A percentile compares a stretch with the other conserved stretches of the same genome.
phyloP scores from a whole-genome alignment of 2,329 filamentous ascomycete species.

The Ascochyta clinopodiicola region DNA sequence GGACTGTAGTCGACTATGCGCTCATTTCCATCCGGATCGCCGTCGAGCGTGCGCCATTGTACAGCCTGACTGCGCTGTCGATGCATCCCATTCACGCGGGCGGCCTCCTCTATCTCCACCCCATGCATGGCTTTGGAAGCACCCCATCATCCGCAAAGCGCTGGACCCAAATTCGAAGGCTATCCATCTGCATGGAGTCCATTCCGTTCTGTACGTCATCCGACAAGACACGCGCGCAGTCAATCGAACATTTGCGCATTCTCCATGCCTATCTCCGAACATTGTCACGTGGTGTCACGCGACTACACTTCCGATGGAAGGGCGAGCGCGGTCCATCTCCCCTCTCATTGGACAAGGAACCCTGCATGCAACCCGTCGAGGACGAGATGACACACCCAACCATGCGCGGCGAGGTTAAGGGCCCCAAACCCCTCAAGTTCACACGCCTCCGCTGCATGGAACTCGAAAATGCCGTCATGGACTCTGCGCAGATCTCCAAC shows the following conservation, averaged over 20 bases:
- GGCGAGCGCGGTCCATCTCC: constrained; percentile 76
- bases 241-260: constrained; percentile 67
- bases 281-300: constrained; percentile 71
- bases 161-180: constrained; percentile 78
- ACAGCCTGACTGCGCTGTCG: constrained; percentile 71
- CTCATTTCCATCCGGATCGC: constrained; percentile 86
- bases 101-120: constrained; percentile 78
- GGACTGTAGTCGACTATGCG: constrained; percentile 84
- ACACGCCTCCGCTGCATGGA: constrained; percentile 71
- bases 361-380: constrained; percentile 66
- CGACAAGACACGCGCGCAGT: constrained; percentile 66
- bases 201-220: constrained; percentile 66
- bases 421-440: constrained; percentile 63
- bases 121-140: constrained; percentile 75
- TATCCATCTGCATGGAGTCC: constrained; percentile 74
- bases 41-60: constrained; percentile 74
- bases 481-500: constrained; percentile 71
- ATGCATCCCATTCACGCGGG: constrained; percentile 76
- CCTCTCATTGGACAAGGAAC: constrained; percentile 72
- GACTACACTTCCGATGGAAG: constrained; percentile 79
- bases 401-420: constrained; percentile 40
- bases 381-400: constrained; percentile 40
- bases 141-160: constrained; percentile 73
- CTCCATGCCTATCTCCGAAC: constrained; percentile 79
- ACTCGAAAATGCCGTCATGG: constrained; percentile 75